Evolutionary conservation across 352 stramenopile species (phyloP), one percentile per base, ranked within the genome.

Genomic region (Phytophthora europaea): DNA sequence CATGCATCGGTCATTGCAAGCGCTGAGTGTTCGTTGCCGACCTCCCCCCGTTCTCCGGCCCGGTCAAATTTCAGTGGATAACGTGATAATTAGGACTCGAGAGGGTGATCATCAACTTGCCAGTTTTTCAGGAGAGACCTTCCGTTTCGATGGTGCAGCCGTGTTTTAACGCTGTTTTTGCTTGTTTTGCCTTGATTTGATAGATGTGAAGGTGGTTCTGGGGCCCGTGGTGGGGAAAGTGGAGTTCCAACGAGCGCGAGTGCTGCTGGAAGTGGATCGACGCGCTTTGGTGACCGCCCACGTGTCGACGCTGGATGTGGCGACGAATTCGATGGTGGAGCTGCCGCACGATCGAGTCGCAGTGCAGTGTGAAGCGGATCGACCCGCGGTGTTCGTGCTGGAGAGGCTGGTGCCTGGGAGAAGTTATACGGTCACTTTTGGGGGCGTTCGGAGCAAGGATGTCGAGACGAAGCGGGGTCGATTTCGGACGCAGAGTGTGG

Each of bases 221-320:
- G 87, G 87, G 0, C 89, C 89, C 0, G 87, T 96, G 0, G 78
- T 96, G 9, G 89, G 88, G 16, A 85, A 79, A 71, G 84, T 95
- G 34, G 83, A 86, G 28, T 76, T 68, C 13, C 56, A 81, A 22
- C 72, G 62, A 0, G 88, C 87, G 43, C 75, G 85, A 6, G 76
- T 96, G 55, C 67, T 96, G 28, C 72, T 96, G 18, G 89, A 96
- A 72, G 78, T 91, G 7, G 79, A 88, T 68, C 60, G 61, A 22
- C 53, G 57, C 0, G 68, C 80, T 1, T 2, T 56, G 5, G 61
- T 96, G 52, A 91, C 76, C 9, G 88, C 82, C 20, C 83, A 89
- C 38, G 65, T 92, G 20, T 86, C 81, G 6, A 72, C 82, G 13
- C 43, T 83, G n/a, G 87, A 90, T 47, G 22, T 38, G 9, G 50